These are phyloP conservation scores for Alnus glutinosa DNA, from an alignment of 306 rosid genomes.

Conservation along the genomic window DNA sequence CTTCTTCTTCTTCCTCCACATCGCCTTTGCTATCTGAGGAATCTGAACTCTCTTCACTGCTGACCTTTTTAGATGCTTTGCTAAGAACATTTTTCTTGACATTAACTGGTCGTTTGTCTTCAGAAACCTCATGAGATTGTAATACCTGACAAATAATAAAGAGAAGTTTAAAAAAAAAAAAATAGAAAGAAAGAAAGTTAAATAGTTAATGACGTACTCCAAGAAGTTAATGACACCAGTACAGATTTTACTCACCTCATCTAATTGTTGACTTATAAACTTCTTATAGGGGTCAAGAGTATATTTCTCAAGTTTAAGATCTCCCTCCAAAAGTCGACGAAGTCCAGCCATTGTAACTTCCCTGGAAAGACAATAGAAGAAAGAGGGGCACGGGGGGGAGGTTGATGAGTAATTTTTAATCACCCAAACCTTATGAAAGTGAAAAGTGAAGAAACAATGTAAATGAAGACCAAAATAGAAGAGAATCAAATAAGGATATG, in stretches of 20 bases:
- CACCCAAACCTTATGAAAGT: not conserved
- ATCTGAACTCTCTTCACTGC: conserved; percentile 55
- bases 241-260: conserved; percentile 52
- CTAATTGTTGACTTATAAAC: conserved; percentile 72
- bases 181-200: no score
- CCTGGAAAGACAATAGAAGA: conserved; percentile 38
- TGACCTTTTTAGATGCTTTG: conserved; percentile 56
- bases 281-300: conserved; percentile 75
- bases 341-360: conserved; percentile 74
- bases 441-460: not conserved
- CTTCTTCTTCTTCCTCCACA: conserved; percentile 24
- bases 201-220: conserved; percentile 12
- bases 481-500: conserved; percentile 7
- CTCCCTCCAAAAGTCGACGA: conserved; percentile 87
- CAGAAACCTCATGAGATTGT: conserved; percentile 43
- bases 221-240: conserved; percentile 12
- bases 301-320: conserved; percentile 66
- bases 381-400: not conserved
- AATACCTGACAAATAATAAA: conserved; percentile 48
- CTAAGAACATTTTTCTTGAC: conserved; percentile 52
- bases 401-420: not conserved
- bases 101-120: conserved; percentile 38
- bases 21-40: conserved; percentile 44
- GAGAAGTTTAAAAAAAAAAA: conserved; percentile 9
- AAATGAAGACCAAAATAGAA: conserved; percentile 9